Conservation (phyloP, 179 eudicot species). For the Corrigiola litoralis region DNA sequence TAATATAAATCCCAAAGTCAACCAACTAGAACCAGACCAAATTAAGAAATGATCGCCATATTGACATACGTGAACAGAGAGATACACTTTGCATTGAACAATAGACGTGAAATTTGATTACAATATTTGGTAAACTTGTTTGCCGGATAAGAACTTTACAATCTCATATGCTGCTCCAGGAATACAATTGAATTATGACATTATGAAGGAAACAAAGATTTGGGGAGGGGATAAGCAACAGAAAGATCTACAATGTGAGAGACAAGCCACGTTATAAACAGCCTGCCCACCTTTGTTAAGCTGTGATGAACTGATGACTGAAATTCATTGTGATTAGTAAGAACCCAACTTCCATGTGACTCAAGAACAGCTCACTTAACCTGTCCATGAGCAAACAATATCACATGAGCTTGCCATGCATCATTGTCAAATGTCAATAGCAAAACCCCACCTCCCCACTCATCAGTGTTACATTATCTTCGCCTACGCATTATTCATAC, state of each 20-base stretch:
- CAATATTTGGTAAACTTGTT: background rate
- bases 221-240: background rate
- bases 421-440: background rate
- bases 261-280: conserved; percentile 28
- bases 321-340: background rate
- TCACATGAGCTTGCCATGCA: conserved; percentile 21
- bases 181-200: conserved; percentile 22
- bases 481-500: too few species aligned
- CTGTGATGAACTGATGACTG: conserved; percentile 4
- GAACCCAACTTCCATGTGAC: conserved; percentile 25
- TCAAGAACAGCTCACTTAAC: conserved; percentile 31
- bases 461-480: too few species aligned
- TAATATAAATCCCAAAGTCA: background rate
- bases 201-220: background rate
- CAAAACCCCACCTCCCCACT: background rate
- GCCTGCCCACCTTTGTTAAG: conserved; percentile 19
- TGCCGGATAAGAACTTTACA: conserved; percentile 23
- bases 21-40: background rate
- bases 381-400: conserved; percentile 24
- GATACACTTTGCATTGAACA: conserved; percentile 15
- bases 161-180: conserved; percentile 15
- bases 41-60: conserved; percentile 5
- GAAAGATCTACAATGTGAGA: conserved; percentile 19
- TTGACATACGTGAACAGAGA: conserved; percentile 7
- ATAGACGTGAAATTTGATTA: conserved; percentile 4